A percentile compares a stretch with the other conserved stretches of the same genome.
phyloP scores from a whole-genome alignment of 495 filamentous ascomycete genomes.

The Penicillium arizonense region DNA sequence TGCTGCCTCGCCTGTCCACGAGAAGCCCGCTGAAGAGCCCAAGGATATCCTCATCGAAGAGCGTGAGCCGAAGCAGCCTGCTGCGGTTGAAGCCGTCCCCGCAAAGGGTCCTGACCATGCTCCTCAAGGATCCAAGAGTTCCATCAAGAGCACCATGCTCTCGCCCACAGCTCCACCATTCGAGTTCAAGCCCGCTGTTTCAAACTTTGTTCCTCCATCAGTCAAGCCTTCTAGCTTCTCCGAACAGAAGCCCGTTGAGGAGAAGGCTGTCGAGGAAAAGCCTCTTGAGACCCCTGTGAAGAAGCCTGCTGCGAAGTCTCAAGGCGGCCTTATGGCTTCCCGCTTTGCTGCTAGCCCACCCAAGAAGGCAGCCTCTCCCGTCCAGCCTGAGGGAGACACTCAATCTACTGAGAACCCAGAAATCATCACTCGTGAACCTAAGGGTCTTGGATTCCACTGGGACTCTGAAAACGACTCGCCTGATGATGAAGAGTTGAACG shows the following conservation, averaged over 20 bases:
- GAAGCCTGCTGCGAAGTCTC: slow-evolving; percentile 13
- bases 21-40: slow-evolving; percentile 18
- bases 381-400: slow-evolving; percentile 8
- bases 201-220: slow-evolving; percentile 43
- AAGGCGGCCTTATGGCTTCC: slow-evolving; percentile 37
- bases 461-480: slow-evolving; percentile 41
- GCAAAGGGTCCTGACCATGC: slow-evolving; percentile 13
- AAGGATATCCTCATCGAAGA: slow-evolving; percentile 13
- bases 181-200: slow-evolving; percentile 54
- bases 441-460: slow-evolving; percentile 10
- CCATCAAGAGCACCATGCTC: slow-evolving; percentile 36
- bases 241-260: slow-evolving; percentile 10
- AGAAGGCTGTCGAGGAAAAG: slow-evolving; percentile 7
- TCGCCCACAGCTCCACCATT: slow-evolving; percentile 70
- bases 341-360: slow-evolving; percentile 36
- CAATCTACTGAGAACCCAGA: slow-evolving; percentile 7
- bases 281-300: slow-evolving; percentile 9
- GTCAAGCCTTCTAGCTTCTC: slow-evolving; percentile 42
- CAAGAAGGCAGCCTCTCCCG: slow-evolving; percentile 11
- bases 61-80: slow-evolving; percentile 7
- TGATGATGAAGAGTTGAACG: slow-evolving; percentile 79
- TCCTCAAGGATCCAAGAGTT: slow-evolving; percentile 22
- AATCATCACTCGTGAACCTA: neutral
- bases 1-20: slow-evolving; percentile 26
- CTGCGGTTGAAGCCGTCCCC: slow-evolving; percentile 5